These are phyloP conservation scores for Aspergillus campestris DNA, from an alignment of 495 filamentous ascomycete genomes.

Conservation along the genomic window DNA sequence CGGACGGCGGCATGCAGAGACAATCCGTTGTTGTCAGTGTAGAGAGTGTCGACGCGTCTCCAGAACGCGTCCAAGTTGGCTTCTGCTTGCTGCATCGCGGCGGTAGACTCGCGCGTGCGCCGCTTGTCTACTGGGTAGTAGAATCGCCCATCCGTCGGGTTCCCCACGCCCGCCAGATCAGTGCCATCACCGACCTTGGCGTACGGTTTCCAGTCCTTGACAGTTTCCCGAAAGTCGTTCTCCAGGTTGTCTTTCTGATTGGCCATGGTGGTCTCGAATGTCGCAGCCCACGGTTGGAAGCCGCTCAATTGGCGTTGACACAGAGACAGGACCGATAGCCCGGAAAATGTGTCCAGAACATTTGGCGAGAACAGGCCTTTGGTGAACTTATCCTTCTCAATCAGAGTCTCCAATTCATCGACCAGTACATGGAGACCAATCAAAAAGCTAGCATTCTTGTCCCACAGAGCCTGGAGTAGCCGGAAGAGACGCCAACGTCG, in stretches of 20 bases:
- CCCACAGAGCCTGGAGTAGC: conserved; percentile 22
- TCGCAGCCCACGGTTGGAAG: conserved; percentile 41
- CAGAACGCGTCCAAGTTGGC: conserved; percentile 43
- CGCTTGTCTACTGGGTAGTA: conserved; percentile 43
- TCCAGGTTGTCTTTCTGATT: conserved; percentile 18
- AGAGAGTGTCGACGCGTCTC: conserved; percentile 18
- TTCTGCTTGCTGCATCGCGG: conserved; percentile 38
- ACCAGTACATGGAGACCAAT: conserved; percentile 22
- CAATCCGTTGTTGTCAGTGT: conserved; percentile 6
- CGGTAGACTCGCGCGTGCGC: conserved; percentile 33
- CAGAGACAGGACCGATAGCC: conserved; percentile 35
- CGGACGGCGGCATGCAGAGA: conserved; percentile 10
- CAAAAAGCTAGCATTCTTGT: conserved; percentile 15
- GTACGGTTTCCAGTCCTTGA: conserved; percentile 5
- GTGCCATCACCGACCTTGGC: conserved; percentile 5
- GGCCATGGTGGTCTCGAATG: conserved; percentile 18
- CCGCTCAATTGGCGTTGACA: conserved; percentile 32
- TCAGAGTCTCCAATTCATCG: conserved; percentile 39
- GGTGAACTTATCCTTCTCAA: conserved; percentile 25
- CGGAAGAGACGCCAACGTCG: conserved; percentile 20
- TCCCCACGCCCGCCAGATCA: conserved; percentile 13
- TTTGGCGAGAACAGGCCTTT: conserved; percentile 29
- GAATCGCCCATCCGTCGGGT: conserved; percentile 25
- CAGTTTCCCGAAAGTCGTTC: conserved; percentile 15
- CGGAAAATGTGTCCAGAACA: conserved; percentile 26